These are phyloP conservation scores for Alternaria longipes DNA, from an alignment of 2,329 filamentous ascomycete genomes.

Conservation along the genomic window DNA sequence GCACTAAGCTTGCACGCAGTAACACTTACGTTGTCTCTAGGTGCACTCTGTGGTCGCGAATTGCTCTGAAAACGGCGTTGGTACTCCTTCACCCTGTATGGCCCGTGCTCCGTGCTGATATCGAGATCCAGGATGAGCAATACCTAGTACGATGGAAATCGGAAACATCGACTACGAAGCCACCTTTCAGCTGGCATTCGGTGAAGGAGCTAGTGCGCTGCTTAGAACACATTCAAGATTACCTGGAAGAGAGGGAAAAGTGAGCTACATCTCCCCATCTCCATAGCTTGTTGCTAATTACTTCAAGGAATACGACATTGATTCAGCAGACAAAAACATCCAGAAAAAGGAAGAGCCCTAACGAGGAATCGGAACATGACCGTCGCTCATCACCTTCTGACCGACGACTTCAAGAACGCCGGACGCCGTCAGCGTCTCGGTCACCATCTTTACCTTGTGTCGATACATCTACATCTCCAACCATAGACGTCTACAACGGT, in stretches of 20 bases:
- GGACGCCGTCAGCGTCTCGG: conserved; percentile 29
- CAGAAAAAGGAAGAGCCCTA: conserved; percentile 41
- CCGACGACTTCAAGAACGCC: conserved; percentile 18
- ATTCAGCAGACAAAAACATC: neutral
- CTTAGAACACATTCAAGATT: conserved; percentile 55
- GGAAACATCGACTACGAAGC: conserved; percentile 9
- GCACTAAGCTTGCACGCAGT: neutral
- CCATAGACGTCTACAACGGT: conserved; percentile 53
- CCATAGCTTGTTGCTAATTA: conserved; percentile 7
- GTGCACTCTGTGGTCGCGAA: conserved; percentile 34
- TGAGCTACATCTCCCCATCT: conserved; percentile 15
- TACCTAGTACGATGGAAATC: conserved; percentile 55
- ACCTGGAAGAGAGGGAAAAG: conserved; percentile 48
- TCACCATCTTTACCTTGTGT: conserved; percentile 36
- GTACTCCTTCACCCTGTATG: conserved; percentile 12
- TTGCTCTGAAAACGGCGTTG: conserved; percentile 36
- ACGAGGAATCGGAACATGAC: conserved; percentile 23
- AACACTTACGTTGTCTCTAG: neutral
- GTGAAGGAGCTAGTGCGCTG: conserved; percentile 52
- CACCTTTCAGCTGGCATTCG: conserved; percentile 56
- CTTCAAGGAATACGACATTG: conserved; percentile 6
- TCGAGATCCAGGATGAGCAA: conserved; percentile 50
- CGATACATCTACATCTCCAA: conserved; percentile 7
- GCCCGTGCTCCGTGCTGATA: conserved; percentile 34
- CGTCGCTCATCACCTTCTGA: conserved; percentile 35